Evolutionary conservation across 139 green algal genomes (phyloP).

Genomic region (Haematococcus sp.): DNA sequence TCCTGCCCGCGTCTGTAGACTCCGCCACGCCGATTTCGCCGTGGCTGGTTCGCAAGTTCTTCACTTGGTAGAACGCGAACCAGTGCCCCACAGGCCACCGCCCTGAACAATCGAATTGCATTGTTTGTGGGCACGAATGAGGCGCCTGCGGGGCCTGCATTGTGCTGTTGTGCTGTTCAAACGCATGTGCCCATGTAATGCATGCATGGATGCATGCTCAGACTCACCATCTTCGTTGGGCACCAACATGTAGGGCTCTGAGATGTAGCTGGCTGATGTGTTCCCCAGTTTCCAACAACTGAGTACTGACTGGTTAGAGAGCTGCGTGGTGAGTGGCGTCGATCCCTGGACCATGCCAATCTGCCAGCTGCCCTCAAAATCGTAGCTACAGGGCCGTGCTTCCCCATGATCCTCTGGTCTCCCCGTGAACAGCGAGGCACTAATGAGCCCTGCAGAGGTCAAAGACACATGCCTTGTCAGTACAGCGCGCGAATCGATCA

Average conservation of each 20-base stretch:
- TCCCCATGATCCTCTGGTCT: not conserved
- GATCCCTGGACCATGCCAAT: not conserved
- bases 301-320: not conserved
- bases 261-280: too few species aligned
- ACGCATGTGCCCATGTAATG: too few species aligned
- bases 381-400: not conserved
- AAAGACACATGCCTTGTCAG: too few species aligned
- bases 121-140: too few species aligned
- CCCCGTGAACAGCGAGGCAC: slow-evolving; percentile 1
- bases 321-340: not conserved
- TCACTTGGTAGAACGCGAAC: slow-evolving; percentile 12
- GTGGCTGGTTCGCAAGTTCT: not conserved
- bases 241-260: slow-evolving; percentile 2
- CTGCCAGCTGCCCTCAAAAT: slow-evolving; percentile 11
- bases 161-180: too few species aligned
- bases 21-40: slow-evolving; percentile 12
- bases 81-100: not conserved
- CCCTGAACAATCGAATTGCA: too few species aligned
- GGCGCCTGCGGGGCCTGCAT: too few species aligned
- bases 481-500: too few species aligned
- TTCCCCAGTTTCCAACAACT: too few species aligned
- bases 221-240: not conserved
- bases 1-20: not conserved
- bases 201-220: too few species aligned
- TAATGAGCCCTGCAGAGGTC: not conserved